A percentile compares a stretch with the other conserved stretches of the same genome.
phyloP scores from a whole-genome alignment of 1,284 basidiomycete species.

The Cryptococcus sp. region DNA sequence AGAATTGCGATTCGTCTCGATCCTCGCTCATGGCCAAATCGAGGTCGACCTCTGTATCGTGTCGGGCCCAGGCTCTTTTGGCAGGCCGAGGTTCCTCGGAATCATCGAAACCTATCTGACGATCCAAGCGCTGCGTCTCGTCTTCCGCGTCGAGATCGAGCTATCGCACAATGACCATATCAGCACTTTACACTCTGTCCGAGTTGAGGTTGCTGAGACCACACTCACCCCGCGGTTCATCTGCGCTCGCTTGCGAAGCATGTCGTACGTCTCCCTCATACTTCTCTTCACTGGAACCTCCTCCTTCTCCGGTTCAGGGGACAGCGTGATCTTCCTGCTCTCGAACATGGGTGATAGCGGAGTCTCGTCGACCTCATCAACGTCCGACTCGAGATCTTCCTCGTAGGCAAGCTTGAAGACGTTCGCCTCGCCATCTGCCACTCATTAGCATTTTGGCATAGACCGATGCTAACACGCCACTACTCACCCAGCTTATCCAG shows the following conservation, averaged over 20 bases:
- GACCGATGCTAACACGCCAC: neutral
- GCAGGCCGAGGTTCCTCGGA: constrained; percentile 4
- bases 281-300: neutral
- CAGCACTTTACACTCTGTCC: neutral
- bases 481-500: constrained; percentile 34
- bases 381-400: constrained; percentile 34
- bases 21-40: constrained; percentile 11
- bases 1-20: constrained; percentile 20
- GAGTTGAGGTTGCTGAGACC: neutral
- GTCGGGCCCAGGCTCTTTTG: neutral
- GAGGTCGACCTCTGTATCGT: constrained; percentile 1
- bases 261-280: constrained; percentile 15
- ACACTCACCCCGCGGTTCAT: constrained; percentile 30
- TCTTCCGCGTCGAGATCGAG: constrained; percentile 9
- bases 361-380: constrained; percentile 36
- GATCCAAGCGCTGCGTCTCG: constrained; percentile 19
- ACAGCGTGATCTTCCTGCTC: neutral
- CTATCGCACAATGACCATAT: constrained; percentile 1
- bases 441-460: neutral
- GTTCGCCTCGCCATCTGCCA: constrained; percentile 36
- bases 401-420: constrained; percentile 33
- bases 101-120: constrained; percentile 4
- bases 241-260: constrained; percentile 24
- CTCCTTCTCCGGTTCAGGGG: constrained; percentile 1
- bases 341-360: constrained; percentile 5